Evolutionary conservation across 345 rosid genomes (phyloP).

Genomic region (Linum usitatissimum): DNA sequence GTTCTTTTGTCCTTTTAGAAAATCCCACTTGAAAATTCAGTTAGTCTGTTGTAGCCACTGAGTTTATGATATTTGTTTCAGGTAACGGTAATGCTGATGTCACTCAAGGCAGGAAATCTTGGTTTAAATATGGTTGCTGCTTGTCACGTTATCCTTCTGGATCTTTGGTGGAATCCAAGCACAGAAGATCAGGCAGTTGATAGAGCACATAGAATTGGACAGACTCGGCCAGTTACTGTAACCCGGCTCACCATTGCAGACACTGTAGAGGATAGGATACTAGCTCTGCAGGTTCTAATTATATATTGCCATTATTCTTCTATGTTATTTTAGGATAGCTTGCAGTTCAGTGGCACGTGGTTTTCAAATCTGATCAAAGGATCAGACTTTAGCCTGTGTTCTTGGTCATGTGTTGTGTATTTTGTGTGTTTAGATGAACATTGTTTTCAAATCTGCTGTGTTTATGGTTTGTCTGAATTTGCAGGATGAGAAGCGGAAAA

Average conservation of each 20-base stretch:
- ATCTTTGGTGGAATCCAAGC: slow-evolving; percentile 99
- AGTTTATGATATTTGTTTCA: slow-evolving; percentile 18
- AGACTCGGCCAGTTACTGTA: slow-evolving; percentile 88
- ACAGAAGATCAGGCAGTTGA: slow-evolving; percentile 96
- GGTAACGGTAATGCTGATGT: slow-evolving; percentile 88
- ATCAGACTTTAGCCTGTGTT: too few relatives aligned
- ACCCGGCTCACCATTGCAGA: slow-evolving; percentile 73
- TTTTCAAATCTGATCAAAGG: too few relatives aligned
- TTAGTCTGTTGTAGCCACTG: neutral
- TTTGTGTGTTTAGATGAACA: neutral
- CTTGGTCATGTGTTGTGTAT: too few relatives aligned
- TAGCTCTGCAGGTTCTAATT: slow-evolving; percentile 66
- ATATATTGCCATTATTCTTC: neutral
- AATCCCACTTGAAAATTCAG: neutral
- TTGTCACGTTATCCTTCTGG: slow-evolving; percentile 83
- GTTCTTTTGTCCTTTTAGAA: neutral
- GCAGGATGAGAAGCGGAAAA: slow-evolving; percentile 87
- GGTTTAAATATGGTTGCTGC: slow-evolving; percentile 99
- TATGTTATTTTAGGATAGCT: too few relatives aligned
- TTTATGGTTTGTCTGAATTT: slow-evolving; percentile 8
- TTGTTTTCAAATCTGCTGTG: slow-evolving; percentile 10
- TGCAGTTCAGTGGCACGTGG: too few relatives aligned
- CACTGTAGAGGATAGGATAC: slow-evolving; percentile 83
- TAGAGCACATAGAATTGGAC: slow-evolving; percentile 97
- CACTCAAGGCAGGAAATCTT: slow-evolving; percentile 89